Evolutionary conservation across 768 basidiomycete genomes (phyloP), one percentile per base, ranked within the genome.

Genomic region (Leucosporidium yakuticum): DNA sequence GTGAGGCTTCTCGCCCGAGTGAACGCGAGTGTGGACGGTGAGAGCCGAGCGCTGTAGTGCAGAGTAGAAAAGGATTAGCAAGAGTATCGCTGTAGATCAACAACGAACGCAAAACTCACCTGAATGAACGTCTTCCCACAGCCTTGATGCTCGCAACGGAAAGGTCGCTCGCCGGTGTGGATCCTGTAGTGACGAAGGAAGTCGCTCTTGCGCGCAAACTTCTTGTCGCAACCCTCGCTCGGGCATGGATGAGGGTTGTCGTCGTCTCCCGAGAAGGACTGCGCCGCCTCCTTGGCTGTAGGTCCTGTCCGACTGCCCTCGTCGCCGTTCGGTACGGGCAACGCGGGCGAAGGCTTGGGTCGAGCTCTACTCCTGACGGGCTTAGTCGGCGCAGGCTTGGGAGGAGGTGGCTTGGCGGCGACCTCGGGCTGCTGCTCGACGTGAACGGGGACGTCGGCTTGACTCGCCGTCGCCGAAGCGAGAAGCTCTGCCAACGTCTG

Each of bases 51-150:
- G 86, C 91, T 94, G 76, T 48, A 58, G 60, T 57, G 29, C n/a
- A 54, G 12, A 65, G 12, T 53, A 51, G 3, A 15, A n/a, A 32
- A 29, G 9, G 32, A 31, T 39, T 50, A 70, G 55, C 1, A 25
- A 54, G 32, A 17, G 5, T 4, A 48, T 50, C 4, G 2, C 6
- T 7, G 48, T 29, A 14, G 25, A 29, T 50, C 71, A 60, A 74
- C 68, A 63, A 25, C 54, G 51, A 39, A 23, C 34, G 64, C 23
- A 31, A 57, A 57, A 29, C 72, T 55, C 63, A 90, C 91, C 85
- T 94, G 91, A 74, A 94, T 92, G 74, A 94, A 94, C 4, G 88
- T 88, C 81, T 93, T 94, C 61, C 89, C 89, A 66, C 91, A 93
- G 34, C 86, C 86, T 4, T 50, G 44, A 6, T 89, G 83, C 44